Base-by-base conservation (phyloP, 768 basidiomycete species). In the Xerocomellus intermedius region DNA sequence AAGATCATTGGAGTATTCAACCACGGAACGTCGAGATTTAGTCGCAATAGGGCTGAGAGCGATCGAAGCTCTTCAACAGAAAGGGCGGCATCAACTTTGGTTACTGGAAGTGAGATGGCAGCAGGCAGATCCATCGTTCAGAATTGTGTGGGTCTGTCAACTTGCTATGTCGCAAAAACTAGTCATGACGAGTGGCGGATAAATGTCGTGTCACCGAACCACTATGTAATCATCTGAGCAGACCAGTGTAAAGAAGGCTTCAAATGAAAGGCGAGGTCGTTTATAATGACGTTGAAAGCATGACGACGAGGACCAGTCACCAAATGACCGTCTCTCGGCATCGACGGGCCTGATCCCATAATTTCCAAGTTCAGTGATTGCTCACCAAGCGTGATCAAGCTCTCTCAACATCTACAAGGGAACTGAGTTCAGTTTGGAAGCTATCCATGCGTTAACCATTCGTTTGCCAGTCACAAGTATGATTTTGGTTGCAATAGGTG, bases 401-500 rank as follows among this genome's bases (percentile, higher is more conserved):
- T 26, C 16, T 22, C 37, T 47, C 49, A 38, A 10, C 9, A 42
- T 53, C 37, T 13, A n/a, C 46, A 35, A 37, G 13, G 36, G 13
- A 28, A n/a, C 19, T 19, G 13, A 17, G 24, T 17, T 19, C 19
- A 17, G 26, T 43, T 28, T 14, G 3, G 35, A 21, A 21, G 48
- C 1, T 13, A 42, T 36, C 24, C 21, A 42, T 46, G 35, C 19
- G n/a, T 7, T 17, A n/a, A n/a, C n/a, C n/a, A 30, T 8, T 42
- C 19, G 42, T 33, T 28, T 56, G 64, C 62, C 64, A 61, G 53
- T 61, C 59, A 70, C 45, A 63, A 61, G 64, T 57, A 59, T 69
- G 35, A 35, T 60, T 70, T 71, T 71, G 47, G 44, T 52, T 75
- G 64, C 55, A 61, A 62, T 61, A 62, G 38, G 61, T 54, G 61